phyloP scores from a whole-genome alignment of 176 grass and related monocot genomes.

The Aechmea fasciata region DNA sequence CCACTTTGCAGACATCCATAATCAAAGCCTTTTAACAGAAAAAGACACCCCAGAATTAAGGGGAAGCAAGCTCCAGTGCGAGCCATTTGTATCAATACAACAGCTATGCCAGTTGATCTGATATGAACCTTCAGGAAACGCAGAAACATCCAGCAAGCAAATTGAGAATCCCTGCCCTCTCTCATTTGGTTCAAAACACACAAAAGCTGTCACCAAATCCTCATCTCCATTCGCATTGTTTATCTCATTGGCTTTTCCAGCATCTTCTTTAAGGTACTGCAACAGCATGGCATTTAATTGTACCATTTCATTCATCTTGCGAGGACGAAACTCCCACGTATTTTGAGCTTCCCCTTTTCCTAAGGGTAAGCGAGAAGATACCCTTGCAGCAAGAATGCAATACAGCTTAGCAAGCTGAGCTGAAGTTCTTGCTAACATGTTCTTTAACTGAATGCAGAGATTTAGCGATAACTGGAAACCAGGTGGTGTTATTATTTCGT shows the following conservation, averaged over 20 bases:
- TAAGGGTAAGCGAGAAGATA: conserved; percentile 15
- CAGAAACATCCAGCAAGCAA: conserved; percentile 62
- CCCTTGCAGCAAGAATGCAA: conserved; percentile 40
- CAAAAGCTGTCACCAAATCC: conserved; percentile 30
- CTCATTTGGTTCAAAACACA: conserved; percentile 32
- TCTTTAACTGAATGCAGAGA: conserved; percentile 63
- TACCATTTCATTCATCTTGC: conserved; percentile 35
- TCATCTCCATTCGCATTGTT: background rate
- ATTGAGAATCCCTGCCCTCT: conserved; percentile 43
- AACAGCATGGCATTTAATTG: conserved; percentile 35
- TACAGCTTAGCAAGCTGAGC: conserved; percentile 34
- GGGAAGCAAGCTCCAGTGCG: conserved; percentile 56
- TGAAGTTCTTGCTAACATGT: conserved; percentile 15
- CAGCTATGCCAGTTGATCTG: conserved; percentile 66
- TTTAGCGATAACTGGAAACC: conserved; percentile 61
- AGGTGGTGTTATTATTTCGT: conserved; percentile 31
- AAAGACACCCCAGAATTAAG: conserved; percentile 42
- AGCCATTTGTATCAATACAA: conserved; percentile 32
- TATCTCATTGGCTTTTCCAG: conserved; percentile 5
- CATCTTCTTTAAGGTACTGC: conserved; percentile 28
- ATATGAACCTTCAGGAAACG: conserved; percentile 45
- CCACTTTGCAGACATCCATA: background rate
- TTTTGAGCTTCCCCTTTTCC: conserved; percentile 15
- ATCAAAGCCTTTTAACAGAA: conserved; percentile 31
- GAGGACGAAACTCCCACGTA: conserved; percentile 19